These are phyloP conservation scores for Phoenix roebelenii DNA, from an alignment of 176 grass and related monocot genomes.

Conservation along the genomic window DNA sequence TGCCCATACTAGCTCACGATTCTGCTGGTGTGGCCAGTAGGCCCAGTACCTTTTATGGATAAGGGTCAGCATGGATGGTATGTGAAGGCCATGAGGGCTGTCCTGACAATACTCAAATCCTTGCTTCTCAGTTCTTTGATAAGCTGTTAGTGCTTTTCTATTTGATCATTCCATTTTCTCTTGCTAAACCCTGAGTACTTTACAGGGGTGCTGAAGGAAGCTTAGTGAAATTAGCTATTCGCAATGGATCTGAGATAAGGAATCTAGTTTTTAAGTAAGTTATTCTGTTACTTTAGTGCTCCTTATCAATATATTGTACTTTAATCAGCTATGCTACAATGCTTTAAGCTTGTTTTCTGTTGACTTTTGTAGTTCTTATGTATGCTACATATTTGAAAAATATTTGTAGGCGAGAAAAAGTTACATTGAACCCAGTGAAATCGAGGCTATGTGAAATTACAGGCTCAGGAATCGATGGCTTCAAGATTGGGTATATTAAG, in stretches of 20 bases:
- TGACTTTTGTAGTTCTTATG: not conserved
- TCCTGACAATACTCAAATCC: not conserved
- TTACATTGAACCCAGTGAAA: conserved; percentile 74
- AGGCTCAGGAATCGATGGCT: conserved; percentile 45
- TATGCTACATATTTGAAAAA: not conserved
- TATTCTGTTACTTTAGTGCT: not conserved
- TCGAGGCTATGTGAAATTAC: conserved; percentile 83
- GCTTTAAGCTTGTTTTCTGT: conserved; percentile 6
- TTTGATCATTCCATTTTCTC: not conserved
- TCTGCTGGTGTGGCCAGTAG: no score
- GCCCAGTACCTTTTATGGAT: no score
- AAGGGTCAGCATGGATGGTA: no score
- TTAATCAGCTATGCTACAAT: not conserved
- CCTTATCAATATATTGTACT: not conserved
- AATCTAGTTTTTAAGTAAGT: conserved; percentile 59
- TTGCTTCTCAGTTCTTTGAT: not conserved
- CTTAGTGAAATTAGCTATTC: conserved; percentile 63
- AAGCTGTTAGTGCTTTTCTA: not conserved
- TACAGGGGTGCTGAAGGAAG: conserved; percentile 86
- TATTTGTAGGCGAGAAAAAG: conserved; percentile 59
- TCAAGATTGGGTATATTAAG: conserved; percentile 93
- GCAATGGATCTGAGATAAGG: conserved; percentile 51
- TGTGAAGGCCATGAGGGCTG: not conserved
- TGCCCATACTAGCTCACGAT: no score
- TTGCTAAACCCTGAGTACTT: conserved; percentile 5